Evolutionary conservation across 2,329 filamentous ascomycete species (phyloP), one percentile per base, ranked within the genome.

Genomic region (Chalara sp.): DNA sequence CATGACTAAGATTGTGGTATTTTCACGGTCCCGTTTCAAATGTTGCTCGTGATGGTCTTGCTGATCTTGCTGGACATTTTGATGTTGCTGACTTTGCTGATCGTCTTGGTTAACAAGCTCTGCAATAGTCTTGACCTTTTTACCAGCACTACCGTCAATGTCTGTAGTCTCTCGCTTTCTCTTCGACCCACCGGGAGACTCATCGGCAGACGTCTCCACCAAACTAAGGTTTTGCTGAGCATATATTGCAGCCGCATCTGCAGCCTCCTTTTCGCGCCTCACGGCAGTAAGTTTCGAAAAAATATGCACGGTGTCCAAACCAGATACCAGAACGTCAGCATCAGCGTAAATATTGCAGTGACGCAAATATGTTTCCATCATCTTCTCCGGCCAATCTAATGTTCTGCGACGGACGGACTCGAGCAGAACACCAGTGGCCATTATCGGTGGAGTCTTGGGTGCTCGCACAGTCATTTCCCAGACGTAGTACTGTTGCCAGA

Each of bases 271-370:
- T 56, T 84, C 79, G 41, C 86, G 79, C 53, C 82, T 83, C 61
- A 76, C 81, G 40, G 73, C 74, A 44, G 89, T 76, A 39, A 70
- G 74, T 64, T 82, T 88, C 53, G 73, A 77, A 4, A 82, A 78
- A 63, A 86, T 85, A 57, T 89, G 81, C 6, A 87, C 83, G 53
- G 83, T 80, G 55, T 95, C 82, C 12, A 88, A 75, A 5, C 87
- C 89, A 57, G 77, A 76, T 50, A 90, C 84, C 6, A 96, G 75
- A 46, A 84, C 83, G 30, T 86, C 76, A 1, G 88, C 84, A 49
- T 84, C 81, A 67, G 96, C 92, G 61, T 96, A 91, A 62, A 95
- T 89, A 66, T 95, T 90, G 65, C 91, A 96, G 65, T 92, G 87
- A 53, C 84, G 80, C 44, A 85, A 68, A 60, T 87, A 91, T 44